Base-by-base conservation (phyloP, 345 rosid species). In the Aurinia saxatilis region DNA sequence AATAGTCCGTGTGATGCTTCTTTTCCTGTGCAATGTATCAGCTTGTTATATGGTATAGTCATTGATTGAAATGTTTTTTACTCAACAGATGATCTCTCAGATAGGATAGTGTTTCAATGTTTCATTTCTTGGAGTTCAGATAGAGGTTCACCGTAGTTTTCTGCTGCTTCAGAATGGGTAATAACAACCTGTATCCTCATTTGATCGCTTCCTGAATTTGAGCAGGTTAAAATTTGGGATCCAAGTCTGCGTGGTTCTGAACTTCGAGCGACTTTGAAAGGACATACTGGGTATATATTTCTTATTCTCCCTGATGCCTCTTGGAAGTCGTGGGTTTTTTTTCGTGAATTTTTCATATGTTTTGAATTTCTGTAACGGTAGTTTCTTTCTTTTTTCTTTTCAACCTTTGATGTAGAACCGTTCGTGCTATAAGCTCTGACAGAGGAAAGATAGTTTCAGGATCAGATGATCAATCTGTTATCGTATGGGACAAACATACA, bases 401-500 rank as follows among this genome's bases (percentile, higher is more conserved):
- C 16, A 37, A 37, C 36, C 47, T 71, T 34, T 35, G 31, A 23
- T 84, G 77, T 82, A 90, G 99, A 68, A 82, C 97, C 59, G 78
- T 95, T 37, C 95, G 97, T 50, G 87, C 99, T 60, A 88, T 95
- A 75, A 95, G 90, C 81, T 95, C 99, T 73, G 99, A 95, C 74
- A 72, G 97, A 78, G 95, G 81, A 60, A 95, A 95, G 85, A 80
- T 95, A 49, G 99, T 90, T 44, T 95, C 99, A 15, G 99, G 99
- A 74, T 88, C 99, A 34, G 99, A 95, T 77, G 99, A 95, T 80
- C 86, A 78, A 57, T 84, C 97, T 71, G 83, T 95, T 63, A 79
- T 90, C 68, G 96, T 95, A 41, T 95, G 99, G 99, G 97, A 95
- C 70, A 95, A 95, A 81, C 97, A 90, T 74, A 88, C 95, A 61